phyloP scores from a whole-genome alignment of 208 protist species.

The Acanthamoeba healyi region DNA sequence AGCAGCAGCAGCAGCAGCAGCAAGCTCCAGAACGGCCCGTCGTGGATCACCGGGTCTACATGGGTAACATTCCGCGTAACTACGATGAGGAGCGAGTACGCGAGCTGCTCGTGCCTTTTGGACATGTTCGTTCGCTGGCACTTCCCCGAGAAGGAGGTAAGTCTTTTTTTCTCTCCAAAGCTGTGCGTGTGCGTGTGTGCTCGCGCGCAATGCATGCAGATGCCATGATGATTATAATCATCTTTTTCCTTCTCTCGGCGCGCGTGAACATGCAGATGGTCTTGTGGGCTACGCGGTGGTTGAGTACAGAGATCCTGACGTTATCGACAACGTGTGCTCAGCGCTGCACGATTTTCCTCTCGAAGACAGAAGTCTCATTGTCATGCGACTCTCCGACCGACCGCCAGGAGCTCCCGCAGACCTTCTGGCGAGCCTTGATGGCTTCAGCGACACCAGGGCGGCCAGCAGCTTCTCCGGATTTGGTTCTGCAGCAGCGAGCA shows the following conservation, averaged over 20 bases:
- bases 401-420: slow-evolving; percentile 20
- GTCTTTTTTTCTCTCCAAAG: no score
- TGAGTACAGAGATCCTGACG: background rate
- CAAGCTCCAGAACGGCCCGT: background rate
- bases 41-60: slow-evolving; percentile 50
- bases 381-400: slow-evolving; percentile 16
- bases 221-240: background rate
- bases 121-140: background rate
- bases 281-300: slow-evolving; percentile 15
- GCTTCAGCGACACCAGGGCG: background rate
- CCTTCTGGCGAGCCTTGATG: background rate
- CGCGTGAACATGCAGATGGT: background rate
- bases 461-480: no score
- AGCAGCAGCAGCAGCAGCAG: no score
- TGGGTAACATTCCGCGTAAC: slow-evolving; percentile 43
- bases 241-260: background rate
- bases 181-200: no score
- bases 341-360: slow-evolving; percentile 60
- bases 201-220: background rate
- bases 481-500: no score
- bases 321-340: background rate
- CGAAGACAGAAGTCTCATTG: slow-evolving; percentile 57
- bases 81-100: slow-evolving; percentile 69
- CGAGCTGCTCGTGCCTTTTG: slow-evolving; percentile 71
- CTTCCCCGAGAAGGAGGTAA: slow-evolving; percentile 33